Evolutionary conservation across 1,139 yeast species (phyloP), one percentile per base, ranked within the genome.

Genomic region (Geotrichum candidum): DNA sequence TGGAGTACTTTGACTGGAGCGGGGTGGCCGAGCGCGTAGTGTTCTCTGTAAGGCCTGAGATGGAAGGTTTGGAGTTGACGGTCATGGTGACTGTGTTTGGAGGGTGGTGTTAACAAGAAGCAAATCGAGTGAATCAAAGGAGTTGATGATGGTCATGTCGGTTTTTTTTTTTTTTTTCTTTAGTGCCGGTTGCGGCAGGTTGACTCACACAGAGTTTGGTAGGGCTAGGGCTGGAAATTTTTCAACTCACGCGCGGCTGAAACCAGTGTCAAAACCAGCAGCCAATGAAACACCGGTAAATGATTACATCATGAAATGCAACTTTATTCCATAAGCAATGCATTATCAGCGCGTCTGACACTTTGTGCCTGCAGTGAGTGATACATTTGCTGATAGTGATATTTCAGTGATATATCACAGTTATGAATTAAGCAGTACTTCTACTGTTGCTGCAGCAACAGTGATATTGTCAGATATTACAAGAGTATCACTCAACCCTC

Each of bases 1-100:
- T 33, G 23, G 65, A 53, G 51, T 66, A 65, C 22, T 41, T 41
- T n/a, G 48, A 41, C 23, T n/a, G n/a, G 23, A n/a, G 22, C 7
- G 48, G 48, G 2, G 48, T 41, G 23, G 48, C 18, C n/a, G 48
- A 41, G 22, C 22, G 11, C 10, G 48, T 41, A 13, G 48, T 41
- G 58, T 65, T 61, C 58, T 66, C 68, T 13, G 68, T 65, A 33
- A 65, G 58, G 3, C 68, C 68, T 18, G 64, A 61, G 22, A 51
- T 51, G 15, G 59, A 51, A 6, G 59, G 55, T n/a, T 48, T 50
- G 13, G 51, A 9, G 23, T 22, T 29, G 35, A 50, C 27, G 48
- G 54, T 50, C 58, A 56, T 56, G 23, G 11, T 29, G 15, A 9
- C 25, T 29, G 38, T 29, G 33, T 13, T 1, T 18, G 13, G 35